phyloP scores from a whole-genome alignment of 2,329 filamentous ascomycete species.

The Arthrobotrys pseudoclavata region DNA sequence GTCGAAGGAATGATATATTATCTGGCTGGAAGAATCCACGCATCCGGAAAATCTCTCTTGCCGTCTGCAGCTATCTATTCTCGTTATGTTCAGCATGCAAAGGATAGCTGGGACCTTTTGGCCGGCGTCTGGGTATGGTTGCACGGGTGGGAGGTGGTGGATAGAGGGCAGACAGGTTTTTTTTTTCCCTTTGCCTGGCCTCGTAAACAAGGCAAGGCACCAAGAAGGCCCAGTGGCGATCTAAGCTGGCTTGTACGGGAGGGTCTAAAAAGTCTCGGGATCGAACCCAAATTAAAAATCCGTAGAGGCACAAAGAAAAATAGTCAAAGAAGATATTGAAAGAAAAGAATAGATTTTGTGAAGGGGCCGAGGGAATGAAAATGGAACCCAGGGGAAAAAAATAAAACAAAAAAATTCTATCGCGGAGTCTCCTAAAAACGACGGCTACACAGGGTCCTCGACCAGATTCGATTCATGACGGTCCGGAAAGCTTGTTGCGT shows the following conservation, averaged over 20 bases:
- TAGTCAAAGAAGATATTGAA: constrained; percentile 1
- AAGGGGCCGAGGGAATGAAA: constrained; percentile 9
- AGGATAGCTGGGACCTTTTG: constrained; percentile 13
- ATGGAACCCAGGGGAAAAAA: background rate
- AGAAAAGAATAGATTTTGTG: constrained; percentile 5
- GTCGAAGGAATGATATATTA: constrained; percentile 38
- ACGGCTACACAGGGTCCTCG: constrained; percentile 31
- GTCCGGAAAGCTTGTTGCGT: constrained; percentile 23
- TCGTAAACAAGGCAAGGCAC: constrained; percentile 60
- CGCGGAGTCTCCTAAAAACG: constrained; percentile 40
- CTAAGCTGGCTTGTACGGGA: constrained; percentile 31
- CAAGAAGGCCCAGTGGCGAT: constrained; percentile 47
- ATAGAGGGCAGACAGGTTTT: constrained; percentile 25
- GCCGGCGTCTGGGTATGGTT: constrained; percentile 13
- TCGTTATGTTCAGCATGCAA: constrained; percentile 37
- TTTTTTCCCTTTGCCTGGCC: constrained; percentile 42
- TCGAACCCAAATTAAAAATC: constrained; percentile 14
- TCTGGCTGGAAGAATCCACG: constrained; percentile 22
- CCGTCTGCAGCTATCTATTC: constrained; percentile 37
- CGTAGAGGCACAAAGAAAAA: background rate
- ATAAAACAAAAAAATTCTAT: constrained; percentile 10
- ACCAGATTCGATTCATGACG: constrained; percentile 28
- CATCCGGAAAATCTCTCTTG: constrained; percentile 42
- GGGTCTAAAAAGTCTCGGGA: constrained; percentile 17
- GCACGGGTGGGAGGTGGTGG: constrained; percentile 23